phyloP scores from a whole-genome alignment of 768 basidiomycete genomes.

The Psilocybe cyanescens region DNA sequence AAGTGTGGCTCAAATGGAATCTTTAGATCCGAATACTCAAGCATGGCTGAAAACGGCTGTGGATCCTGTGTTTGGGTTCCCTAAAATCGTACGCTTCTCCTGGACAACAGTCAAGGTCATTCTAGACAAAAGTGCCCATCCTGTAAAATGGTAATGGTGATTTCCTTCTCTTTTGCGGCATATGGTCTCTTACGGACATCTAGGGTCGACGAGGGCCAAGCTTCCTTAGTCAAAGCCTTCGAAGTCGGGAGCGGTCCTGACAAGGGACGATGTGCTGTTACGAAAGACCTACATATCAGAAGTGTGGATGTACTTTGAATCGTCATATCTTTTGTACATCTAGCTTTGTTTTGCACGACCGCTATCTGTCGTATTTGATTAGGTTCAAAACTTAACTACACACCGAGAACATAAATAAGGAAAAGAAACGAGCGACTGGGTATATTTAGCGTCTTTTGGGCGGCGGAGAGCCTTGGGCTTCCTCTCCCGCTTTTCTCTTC shows the following conservation, averaged over 20 bases:
- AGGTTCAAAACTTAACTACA: too few species aligned
- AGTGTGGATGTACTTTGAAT: constrained; percentile 70
- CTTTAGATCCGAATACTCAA: constrained; percentile 87
- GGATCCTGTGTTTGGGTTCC: constrained; percentile 92
- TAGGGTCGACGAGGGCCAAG: constrained; percentile 88
- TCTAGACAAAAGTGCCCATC: constrained; percentile 79
- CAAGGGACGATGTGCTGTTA: constrained; percentile 71
- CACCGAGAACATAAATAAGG: too few species aligned
- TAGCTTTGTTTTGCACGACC: too few species aligned
- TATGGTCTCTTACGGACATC: neutral
- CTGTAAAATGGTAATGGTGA: constrained; percentile 72
- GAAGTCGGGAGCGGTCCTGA: constrained; percentile 70
- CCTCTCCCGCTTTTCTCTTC: constrained; percentile 82
- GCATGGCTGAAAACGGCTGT: constrained; percentile 79
- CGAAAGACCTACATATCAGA: constrained; percentile 74
- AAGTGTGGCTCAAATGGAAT: neutral
- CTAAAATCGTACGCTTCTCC: constrained; percentile 88
- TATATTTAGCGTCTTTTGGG: constrained; percentile 53
- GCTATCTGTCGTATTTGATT: too few species aligned
- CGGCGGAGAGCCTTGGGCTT: constrained; percentile 67
- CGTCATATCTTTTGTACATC: neutral
- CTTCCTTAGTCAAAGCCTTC: constrained; percentile 77
- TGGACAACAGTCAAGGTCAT: constrained; percentile 93
- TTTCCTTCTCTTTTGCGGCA: neutral
- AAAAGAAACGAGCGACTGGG: neutral